A percentile compares a stretch with the other conserved stretches of the same genome.
phyloP scores from a whole-genome alignment of 148 eudicot species.

The Chenopodium formosanum region DNA sequence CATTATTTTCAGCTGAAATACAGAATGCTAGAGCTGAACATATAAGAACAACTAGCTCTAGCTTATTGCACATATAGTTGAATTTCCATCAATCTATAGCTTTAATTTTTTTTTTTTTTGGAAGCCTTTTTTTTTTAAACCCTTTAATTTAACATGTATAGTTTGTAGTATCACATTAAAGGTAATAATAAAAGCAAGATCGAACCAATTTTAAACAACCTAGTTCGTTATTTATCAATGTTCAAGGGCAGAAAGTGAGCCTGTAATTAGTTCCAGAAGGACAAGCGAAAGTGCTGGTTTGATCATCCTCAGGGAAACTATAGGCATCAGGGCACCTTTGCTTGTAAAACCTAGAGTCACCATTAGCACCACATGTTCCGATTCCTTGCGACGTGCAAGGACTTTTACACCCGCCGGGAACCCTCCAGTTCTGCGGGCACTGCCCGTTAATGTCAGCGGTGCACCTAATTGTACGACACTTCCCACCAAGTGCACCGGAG shows the following conservation, averaged over 20 bases:
- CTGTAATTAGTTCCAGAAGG: constrained; percentile 32
- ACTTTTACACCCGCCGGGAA: constrained; percentile 43
- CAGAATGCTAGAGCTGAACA: too few relatives aligned
- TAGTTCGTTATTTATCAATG: too few relatives aligned
- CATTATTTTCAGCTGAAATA: too few relatives aligned
- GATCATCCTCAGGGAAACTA: constrained; percentile 38
- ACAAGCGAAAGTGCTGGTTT: constrained; percentile 31
- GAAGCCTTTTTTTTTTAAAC: too few relatives aligned
- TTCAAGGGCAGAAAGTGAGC: background rate
- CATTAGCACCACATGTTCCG: constrained; percentile 31
- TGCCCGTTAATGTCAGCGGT: constrained; percentile 29
- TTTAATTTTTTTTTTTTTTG: too few relatives aligned
- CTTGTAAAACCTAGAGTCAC: constrained; percentile 28
- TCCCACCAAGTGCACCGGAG: background rate
- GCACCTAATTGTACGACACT: constrained; percentile 20
- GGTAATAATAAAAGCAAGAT: too few relatives aligned
- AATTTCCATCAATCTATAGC: too few relatives aligned
- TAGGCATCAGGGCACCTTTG: constrained; percentile 34
- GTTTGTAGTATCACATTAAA: too few relatives aligned
- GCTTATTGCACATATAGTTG: too few relatives aligned
- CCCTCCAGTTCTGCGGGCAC: constrained; percentile 31
- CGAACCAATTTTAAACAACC: too few relatives aligned
- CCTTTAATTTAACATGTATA: too few relatives aligned
- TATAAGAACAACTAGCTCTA: too few relatives aligned
- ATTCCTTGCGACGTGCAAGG: constrained; percentile 34